Evolutionary conservation across 2,329 filamentous ascomycete genomes (phyloP).

Genomic region (Microthyrium microscopicum): DNA sequence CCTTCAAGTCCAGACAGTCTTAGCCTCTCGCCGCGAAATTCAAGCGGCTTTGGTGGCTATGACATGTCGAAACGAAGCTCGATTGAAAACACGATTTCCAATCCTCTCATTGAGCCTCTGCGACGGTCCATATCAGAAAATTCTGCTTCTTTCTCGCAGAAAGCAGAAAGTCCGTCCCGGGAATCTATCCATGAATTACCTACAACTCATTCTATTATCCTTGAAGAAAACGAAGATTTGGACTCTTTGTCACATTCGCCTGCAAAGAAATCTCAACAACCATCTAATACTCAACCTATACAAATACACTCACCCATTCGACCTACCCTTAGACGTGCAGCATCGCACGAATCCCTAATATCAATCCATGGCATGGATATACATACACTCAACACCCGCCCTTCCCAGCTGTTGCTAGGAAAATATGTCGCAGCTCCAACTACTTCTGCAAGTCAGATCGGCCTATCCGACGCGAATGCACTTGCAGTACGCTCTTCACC

Average conservation of each 20-base stretch:
- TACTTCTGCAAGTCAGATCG: conserved; percentile 22
- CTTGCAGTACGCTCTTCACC: conserved; percentile 3
- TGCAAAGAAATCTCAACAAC: no score
- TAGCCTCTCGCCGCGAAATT: no score
- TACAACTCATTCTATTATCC: conserved; percentile 17
- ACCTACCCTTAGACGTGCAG: conserved; percentile 41
- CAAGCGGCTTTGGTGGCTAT: background rate
- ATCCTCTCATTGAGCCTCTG: no score
- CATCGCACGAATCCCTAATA: conserved; percentile 78
- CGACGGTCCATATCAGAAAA: no score
- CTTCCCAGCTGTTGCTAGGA: conserved; percentile 53
- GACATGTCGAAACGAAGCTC: conserved; percentile 3
- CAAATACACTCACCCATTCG: no score
- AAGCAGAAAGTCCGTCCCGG: background rate
- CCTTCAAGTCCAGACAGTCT: conserved; percentile 73
- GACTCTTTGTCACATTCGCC: conserved; percentile 12
- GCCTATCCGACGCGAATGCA: conserved; percentile 1
- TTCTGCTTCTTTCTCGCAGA: no score
- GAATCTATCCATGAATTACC: conserved; percentile 1
- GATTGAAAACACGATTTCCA: no score
- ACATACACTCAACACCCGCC: conserved; percentile 59
- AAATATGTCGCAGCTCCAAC: conserved; percentile 30
- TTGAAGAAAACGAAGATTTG: conserved; percentile 20
- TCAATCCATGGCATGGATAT: conserved; percentile 82
- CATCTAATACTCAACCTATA: no score